These are phyloP conservation scores for Colletotrichum caudatum DNA, from an alignment of 2,329 filamentous ascomycete species.

Conservation along the genomic window DNA sequence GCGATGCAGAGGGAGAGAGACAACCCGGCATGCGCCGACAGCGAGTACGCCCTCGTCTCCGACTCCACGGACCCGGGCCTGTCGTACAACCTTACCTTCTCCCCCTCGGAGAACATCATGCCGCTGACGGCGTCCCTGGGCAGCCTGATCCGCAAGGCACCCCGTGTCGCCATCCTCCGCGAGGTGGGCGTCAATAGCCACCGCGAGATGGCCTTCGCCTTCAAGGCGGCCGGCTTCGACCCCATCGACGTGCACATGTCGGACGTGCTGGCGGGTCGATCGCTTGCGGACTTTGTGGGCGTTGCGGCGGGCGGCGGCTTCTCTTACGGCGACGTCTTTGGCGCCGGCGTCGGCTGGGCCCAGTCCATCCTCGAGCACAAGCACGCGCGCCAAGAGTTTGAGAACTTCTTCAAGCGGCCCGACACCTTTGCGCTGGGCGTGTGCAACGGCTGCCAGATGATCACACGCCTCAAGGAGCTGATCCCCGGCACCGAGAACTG, in stretches of 20 bases:
- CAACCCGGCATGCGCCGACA: slow-evolving; percentile 86
- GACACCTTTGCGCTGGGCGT: slow-evolving; percentile 95
- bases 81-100: slow-evolving; percentile 84
- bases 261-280: slow-evolving; percentile 84
- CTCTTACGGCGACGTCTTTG: slow-evolving; percentile 87
- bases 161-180: slow-evolving; percentile 89
- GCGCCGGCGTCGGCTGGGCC: slow-evolving; percentile 97
- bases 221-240: slow-evolving; percentile 90
- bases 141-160: slow-evolving; percentile 67
- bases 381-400: slow-evolving; percentile 80
- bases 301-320: slow-evolving; percentile 97
- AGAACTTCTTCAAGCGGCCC: slow-evolving; percentile 84
- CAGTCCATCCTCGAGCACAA: slow-evolving; percentile 91
- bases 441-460: slow-evolving; percentile 98
- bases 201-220: slow-evolving; percentile 98
- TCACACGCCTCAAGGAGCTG: slow-evolving; percentile 80
- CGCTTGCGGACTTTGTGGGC: slow-evolving; percentile 85
- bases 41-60: slow-evolving; percentile 80
- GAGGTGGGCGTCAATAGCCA: slow-evolving; percentile 97
- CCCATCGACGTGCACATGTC: slow-evolving; percentile 97
- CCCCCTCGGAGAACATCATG: slow-evolving; percentile 81
- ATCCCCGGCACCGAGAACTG: slow-evolving; percentile 87
- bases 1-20: slow-evolving; percentile 92
- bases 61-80: slow-evolving; percentile 86
- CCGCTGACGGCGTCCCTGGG: slow-evolving; percentile 68